phyloP scores from a whole-genome alignment of 305 asterid genomes.

The Fraxinus nigra region DNA sequence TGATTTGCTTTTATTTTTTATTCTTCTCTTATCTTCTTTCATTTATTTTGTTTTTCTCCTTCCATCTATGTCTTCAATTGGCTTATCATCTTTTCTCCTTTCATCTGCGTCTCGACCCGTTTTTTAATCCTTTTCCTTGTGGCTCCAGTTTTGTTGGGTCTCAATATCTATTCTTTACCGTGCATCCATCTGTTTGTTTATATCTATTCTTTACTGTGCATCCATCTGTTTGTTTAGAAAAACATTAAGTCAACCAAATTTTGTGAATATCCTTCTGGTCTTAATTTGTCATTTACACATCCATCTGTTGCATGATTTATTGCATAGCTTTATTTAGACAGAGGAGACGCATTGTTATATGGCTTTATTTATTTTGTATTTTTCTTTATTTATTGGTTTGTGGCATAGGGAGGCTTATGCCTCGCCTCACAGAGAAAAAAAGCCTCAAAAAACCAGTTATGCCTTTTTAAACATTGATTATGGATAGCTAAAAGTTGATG shows the following conservation, averaged over 20 bases:
- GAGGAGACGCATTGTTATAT: not conserved
- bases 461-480: not conserved
- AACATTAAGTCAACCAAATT: not conserved
- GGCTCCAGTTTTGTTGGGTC: not conserved
- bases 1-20: not conserved
- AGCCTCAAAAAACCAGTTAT: not conserved
- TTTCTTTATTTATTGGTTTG: not conserved
- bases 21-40: not conserved
- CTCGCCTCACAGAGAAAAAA: not conserved
- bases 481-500: conserved; percentile 1
- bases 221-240: not conserved
- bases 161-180: not conserved
- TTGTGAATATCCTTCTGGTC: not conserved
- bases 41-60: not conserved
- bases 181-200: not conserved
- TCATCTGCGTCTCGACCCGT: not conserved
- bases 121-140: not conserved
- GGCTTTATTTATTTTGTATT: not conserved
- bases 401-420: not conserved
- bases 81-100: not conserved
- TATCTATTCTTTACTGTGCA: not conserved
- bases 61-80: not conserved
- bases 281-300: not conserved
- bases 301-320: not conserved
- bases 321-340: not conserved